phyloP scores from a whole-genome alignment of 108 stramenopile genomes.

The Nitzschia putrida region DNA sequence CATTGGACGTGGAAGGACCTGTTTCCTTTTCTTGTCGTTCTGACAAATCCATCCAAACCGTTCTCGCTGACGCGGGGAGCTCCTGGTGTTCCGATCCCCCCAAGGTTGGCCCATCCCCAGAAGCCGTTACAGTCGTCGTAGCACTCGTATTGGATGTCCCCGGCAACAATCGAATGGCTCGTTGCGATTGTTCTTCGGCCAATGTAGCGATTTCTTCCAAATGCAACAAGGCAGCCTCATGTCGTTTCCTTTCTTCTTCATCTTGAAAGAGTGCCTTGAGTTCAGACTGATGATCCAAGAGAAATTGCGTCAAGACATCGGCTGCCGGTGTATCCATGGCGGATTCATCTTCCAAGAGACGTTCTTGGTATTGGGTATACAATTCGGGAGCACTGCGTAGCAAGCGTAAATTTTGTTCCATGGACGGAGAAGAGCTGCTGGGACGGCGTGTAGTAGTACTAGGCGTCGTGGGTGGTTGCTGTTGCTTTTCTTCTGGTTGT shows the following conservation, averaged over 20 bases:
- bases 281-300: background rate
- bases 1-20: background rate
- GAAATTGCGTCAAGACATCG: slow-evolving; percentile 11
- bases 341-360: slow-evolving; percentile 8
- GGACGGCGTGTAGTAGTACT: background rate
- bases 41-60: background rate
- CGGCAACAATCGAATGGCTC: background rate
- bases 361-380: slow-evolving; percentile 16
- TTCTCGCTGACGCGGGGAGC: background rate
- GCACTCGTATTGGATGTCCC: background rate
- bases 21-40: background rate
- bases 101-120: background rate
- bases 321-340: slow-evolving; percentile 13
- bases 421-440: background rate
- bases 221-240: slow-evolving; percentile 14
- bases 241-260: slow-evolving; percentile 2
- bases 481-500: background rate
- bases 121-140: background rate
- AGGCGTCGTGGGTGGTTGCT: background rate
- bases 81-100: background rate
- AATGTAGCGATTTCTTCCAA: slow-evolving; percentile 16
- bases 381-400: slow-evolving; percentile 4
- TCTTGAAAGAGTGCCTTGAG: background rate
- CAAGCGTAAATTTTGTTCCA: slow-evolving; percentile 4
- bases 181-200: slow-evolving; percentile 13